Evolutionary conservation across 2,329 filamentous ascomycete species (phyloP), one percentile per base, ranked within the genome.

Genomic region (Botryotinia calthae): DNA sequence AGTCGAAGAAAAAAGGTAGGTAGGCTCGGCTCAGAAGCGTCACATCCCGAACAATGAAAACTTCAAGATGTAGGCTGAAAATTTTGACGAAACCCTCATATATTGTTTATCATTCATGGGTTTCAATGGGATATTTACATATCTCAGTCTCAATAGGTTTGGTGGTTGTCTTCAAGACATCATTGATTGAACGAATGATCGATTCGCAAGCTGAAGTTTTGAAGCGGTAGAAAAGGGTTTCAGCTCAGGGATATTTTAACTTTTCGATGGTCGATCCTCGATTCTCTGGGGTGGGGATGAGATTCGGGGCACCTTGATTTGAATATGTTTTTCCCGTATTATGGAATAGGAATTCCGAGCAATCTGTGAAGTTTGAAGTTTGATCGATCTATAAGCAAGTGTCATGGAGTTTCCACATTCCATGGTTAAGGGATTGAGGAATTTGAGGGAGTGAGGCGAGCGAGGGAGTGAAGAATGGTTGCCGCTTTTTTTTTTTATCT

Each of bases 401-500:
- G 64, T 40, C 64, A 66, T 66, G n/a, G 14, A 34, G 22, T 37
- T 40, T 66, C 46, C 64, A 66, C 64, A 66, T 66, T 66, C 46
- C 46, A 54, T 40, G 64, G 64, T 66, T 28, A 9, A 54, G 64
- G 64, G 64, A 66, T n/a, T n/a, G 31, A 66, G 46, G 25, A 40
- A 54, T 66, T 12, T 5, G 62, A 65, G 62, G 10, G 62, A 48
- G 42, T 48, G 42, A 48, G 22, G 48, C 48, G 48, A 51, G 28
- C 31, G 54, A 58, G 28, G 3, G 7, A 18, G 6, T 54, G 54
- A 54, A n/a, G 40, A n/a, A 37, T 51, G 16, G 31, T 66, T 66
- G 18, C 44, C 63, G 51, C 63, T 66, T 51, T 66, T 51, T 51
- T 20, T 37, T 34, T 34, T 34, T 7, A n/a, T n/a, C 63, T 66